Conservation (phyloP, 768 basidiomycete genomes). For the Megacollybia marginata region DNA sequence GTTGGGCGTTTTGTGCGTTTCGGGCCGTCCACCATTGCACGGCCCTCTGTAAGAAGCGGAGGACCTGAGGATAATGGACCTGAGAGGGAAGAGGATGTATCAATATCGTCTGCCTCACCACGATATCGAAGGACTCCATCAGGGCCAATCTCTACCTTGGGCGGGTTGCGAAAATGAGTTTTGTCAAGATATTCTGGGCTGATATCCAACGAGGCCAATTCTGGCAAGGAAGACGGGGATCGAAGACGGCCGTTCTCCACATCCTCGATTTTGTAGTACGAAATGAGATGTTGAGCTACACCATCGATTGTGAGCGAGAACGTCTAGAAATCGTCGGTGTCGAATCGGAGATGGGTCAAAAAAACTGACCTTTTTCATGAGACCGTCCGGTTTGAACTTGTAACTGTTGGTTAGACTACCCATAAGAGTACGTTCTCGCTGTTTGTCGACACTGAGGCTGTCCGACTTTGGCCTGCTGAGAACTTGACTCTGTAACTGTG, state of each 20-base stretch:
- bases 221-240: slow-evolving; percentile 80
- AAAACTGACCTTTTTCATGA: slow-evolving; percentile 89
- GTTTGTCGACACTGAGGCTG: slow-evolving; percentile 50
- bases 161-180: slow-evolving; percentile 84
- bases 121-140: slow-evolving; percentile 81
- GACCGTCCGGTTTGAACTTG: slow-evolving; percentile 87
- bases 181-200: slow-evolving; percentile 84
- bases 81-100: slow-evolving; percentile 30
- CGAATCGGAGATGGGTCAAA: not conserved
- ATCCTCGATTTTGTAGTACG: slow-evolving; percentile 91
- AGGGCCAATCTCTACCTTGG: slow-evolving; percentile 71
- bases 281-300: slow-evolving; percentile 86
- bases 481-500: slow-evolving; percentile 26
- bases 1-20: slow-evolving; percentile 37
- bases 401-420: slow-evolving; percentile 90
- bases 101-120: slow-evolving; percentile 74
- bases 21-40: slow-evolving; percentile 26
- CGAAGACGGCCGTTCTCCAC: slow-evolving; percentile 84
- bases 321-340: slow-evolving; percentile 43
- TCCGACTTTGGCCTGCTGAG: slow-evolving; percentile 63
- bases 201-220: slow-evolving; percentile 82
- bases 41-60: slow-evolving; percentile 43
- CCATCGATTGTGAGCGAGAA: slow-evolving; percentile 85
- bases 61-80: slow-evolving; percentile 37
- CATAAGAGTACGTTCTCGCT: slow-evolving; percentile 74